phyloP scores from a whole-genome alignment of 2,329 filamentous ascomycete species.

The Colletotrichum orchidophilum region DNA sequence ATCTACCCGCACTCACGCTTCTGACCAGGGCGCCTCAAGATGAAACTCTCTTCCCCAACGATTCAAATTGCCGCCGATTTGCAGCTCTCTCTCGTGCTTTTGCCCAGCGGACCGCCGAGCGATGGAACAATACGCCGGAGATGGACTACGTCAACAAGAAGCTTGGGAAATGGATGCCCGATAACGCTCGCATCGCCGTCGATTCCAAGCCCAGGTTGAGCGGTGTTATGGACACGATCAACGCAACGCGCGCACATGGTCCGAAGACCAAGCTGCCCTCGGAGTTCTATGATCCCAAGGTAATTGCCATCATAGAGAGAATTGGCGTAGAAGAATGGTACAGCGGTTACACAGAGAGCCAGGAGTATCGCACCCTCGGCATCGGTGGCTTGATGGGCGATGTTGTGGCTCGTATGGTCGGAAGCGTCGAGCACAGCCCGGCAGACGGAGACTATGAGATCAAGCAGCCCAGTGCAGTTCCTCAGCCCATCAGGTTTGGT shows the following conservation, averaged over 20 bases:
- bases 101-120: slow-evolving; percentile 74
- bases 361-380: slow-evolving; percentile 88
- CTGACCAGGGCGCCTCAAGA: slow-evolving; percentile 71
- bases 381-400: slow-evolving; percentile 89
- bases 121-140: slow-evolving; percentile 81
- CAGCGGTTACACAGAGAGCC: slow-evolving; percentile 82
- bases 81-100: slow-evolving; percentile 75
- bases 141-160: slow-evolving; percentile 84
- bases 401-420: slow-evolving; percentile 79
- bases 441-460: slow-evolving; percentile 64
- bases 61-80: slow-evolving; percentile 77
- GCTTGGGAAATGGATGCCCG: slow-evolving; percentile 87
- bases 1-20: slow-evolving; percentile 71
- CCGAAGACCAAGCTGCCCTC: slow-evolving; percentile 79
- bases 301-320: slow-evolving; percentile 73
- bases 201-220: slow-evolving; percentile 85
- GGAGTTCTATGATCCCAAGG: slow-evolving; percentile 86
- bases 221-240: slow-evolving; percentile 94
- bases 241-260: slow-evolving; percentile 86
- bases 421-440: slow-evolving; percentile 67
- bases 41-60: slow-evolving; percentile 83
- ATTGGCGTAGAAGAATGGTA: slow-evolving; percentile 95
- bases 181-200: slow-evolving; percentile 75
- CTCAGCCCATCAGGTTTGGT: slow-evolving; percentile 72
- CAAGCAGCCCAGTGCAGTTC: slow-evolving; percentile 45